Base-by-base conservation (phyloP, 192 early-diverging fungal species). In the Linnemannia exigua region DNA sequence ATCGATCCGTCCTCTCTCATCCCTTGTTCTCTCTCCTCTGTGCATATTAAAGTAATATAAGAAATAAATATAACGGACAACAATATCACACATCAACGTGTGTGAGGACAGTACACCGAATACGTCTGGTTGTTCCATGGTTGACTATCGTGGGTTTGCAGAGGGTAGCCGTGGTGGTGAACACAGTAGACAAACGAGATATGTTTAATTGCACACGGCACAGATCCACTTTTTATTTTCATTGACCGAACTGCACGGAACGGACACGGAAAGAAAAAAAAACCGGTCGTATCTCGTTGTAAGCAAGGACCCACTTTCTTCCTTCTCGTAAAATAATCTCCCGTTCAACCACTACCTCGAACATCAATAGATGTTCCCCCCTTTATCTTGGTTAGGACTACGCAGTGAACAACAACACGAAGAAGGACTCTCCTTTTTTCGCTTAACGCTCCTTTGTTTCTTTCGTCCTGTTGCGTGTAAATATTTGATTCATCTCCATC, bases 311-410 rank as follows among this genome's bases (percentile, higher is more conserved):
- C 58, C 28, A 63, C 58, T 63, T 63, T 63, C n/a, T 31, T 63
- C 58, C 58, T 63, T 63, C 58, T 63, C 58, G 58, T 63, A 63
- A 63, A 63, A 63, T 31, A 11, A 63, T 63, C 11, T 63, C 28
- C 58, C 58, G 58, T 58, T 58, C 54, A 58, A 58, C 54, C 58
- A n/a, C 11, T 31, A 25, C 25, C 25, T 61, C 54, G 54, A 11
- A 61, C 58, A 63, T 63, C 58, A 63, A 61, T 61, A n/a, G 14
- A 63, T 44, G 41, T 3, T n/a, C n/a, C n/a, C 28, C 58, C 58
- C 58, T 63, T 63, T 63, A 31, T 63, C 58, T 28, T 61, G 54
- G 25, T 9, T n/a, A 54, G 54, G 28, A 61, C 54, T 61, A 31
- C 54, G 54, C 54, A n/a, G n/a, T n/a, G n/a, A n/a, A n/a, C n/a